Evolutionary conservation across 169 alveolate genomes (phyloP).

Genomic region (Cryptosporidium tyzzeri): DNA sequence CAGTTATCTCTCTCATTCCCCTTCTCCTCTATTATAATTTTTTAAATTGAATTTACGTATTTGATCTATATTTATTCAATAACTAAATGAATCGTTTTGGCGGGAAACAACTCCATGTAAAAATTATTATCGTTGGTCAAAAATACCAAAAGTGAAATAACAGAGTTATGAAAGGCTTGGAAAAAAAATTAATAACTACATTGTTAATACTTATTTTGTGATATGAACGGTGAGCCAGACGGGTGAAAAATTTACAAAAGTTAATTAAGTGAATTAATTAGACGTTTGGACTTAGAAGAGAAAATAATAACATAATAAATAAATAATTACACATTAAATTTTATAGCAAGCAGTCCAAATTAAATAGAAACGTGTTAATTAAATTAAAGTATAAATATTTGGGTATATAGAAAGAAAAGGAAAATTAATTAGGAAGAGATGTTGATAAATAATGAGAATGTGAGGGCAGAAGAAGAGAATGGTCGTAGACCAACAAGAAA

Average conservation of each 20-base stretch:
- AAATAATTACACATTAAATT: not conserved
- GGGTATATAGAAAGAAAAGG: not conserved
- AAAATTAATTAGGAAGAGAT: not conserved
- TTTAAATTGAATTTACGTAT: not conserved
- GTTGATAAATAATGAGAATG: slow-evolving; percentile 54
- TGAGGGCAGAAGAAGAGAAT: slow-evolving; percentile 26
- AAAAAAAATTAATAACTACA: not conserved
- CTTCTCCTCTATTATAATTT: not conserved
- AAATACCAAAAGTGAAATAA: not conserved
- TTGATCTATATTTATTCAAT: slow-evolving; percentile 3
- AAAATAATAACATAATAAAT: not conserved
- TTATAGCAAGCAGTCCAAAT: not conserved
- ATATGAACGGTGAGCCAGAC: slow-evolving; percentile 11
- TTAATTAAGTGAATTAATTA: not conserved
- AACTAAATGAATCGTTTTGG: not conserved
- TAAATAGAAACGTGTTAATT: not conserved
- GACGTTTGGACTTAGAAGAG: slow-evolving; percentile 11
- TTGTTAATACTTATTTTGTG: not conserved
- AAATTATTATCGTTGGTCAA: not conserved
- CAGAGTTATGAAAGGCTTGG: not conserved
- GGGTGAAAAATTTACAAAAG: slow-evolving; percentile 4
- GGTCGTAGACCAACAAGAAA: not conserved
- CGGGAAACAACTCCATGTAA: slow-evolving; percentile 15
- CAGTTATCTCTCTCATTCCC: not conserved
- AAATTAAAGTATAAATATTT: not conserved